These are phyloP conservation scores for Pseudomonodictys pantanalensis DNA, from an alignment of 495 filamentous ascomycete genomes.

Conservation along the genomic window DNA sequence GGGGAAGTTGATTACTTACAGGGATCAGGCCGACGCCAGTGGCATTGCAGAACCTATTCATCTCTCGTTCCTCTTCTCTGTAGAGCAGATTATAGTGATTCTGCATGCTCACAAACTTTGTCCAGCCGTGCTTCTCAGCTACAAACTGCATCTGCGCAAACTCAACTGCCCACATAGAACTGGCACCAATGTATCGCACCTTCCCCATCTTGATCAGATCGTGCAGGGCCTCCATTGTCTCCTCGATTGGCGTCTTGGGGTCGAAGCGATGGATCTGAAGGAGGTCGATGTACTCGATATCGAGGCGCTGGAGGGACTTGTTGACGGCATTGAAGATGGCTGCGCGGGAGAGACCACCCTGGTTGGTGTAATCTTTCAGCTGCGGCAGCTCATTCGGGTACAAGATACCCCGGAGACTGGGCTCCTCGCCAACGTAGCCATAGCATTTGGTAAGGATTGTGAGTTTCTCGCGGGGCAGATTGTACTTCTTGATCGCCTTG, in stretches of 20 bases:
- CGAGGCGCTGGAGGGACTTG: constrained; percentile 31
- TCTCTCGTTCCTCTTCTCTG: constrained; percentile 44
- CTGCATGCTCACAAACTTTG: constrained; percentile 45
- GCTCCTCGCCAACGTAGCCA: constrained; percentile 42
- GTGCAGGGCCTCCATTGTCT: constrained; percentile 42
- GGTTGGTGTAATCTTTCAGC: constrained; percentile 49
- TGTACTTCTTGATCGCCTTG: constrained; percentile 48
- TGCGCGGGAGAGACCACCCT: constrained; percentile 38
- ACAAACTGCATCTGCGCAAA: constrained; percentile 40
- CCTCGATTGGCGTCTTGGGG: constrained; percentile 28
- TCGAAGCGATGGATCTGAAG: constrained; percentile 41
- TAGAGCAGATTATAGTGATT: constrained; percentile 45
- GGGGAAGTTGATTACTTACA: constrained; percentile 4
- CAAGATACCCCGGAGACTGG: constrained; percentile 22
- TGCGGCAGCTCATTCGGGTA: constrained; percentile 33
- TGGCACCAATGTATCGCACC: constrained; percentile 43
- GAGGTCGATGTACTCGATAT: constrained; percentile 37
- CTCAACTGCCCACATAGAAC: constrained; percentile 41
- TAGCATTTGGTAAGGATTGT: constrained; percentile 49
- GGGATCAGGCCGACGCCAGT: constrained; percentile 43
- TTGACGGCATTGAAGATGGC: constrained; percentile 40
- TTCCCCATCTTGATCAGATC: constrained; percentile 42
- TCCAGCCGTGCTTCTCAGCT: constrained; percentile 46
- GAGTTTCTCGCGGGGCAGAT: constrained; percentile 47
- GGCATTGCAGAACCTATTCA: constrained; percentile 42